Percentiles rank a stretch among this genome's conserved stretches.
Conservation (phyloP, 371 early-diverging fungal genomes). For the Mycotypha africana region DNA sequence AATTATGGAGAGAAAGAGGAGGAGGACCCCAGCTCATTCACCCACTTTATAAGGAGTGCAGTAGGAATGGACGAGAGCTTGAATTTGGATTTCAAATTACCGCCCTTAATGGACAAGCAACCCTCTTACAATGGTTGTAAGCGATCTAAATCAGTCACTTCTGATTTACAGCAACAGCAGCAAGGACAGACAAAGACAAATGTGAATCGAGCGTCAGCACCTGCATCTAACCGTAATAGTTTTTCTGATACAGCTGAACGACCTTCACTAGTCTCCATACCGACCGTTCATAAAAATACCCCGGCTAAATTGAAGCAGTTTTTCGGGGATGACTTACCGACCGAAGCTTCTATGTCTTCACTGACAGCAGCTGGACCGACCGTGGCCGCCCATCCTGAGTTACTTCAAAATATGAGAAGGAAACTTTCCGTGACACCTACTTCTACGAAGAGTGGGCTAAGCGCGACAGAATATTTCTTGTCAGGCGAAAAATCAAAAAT, state of each 20-base stretch:
- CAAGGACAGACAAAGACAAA: neutral
- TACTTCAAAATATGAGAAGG: neutral
- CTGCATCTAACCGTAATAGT: neutral
- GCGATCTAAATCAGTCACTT: no score
- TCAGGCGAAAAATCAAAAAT: constrained; percentile 3
- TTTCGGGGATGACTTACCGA: constrained; percentile 57
- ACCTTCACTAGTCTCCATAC: no score
- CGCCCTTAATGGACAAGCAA: neutral
- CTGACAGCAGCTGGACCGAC: constrained; percentile 3
- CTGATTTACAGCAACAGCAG: neutral
- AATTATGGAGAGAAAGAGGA: neutral
- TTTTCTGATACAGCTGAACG: no score
- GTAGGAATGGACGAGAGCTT: constrained; percentile 8
- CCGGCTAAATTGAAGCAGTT: constrained; percentile 52
- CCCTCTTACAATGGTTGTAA: neutral
- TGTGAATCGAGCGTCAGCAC: constrained; percentile 12
- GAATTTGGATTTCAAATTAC: neutral
- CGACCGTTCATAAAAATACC: neutral
- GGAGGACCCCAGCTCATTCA: no score
- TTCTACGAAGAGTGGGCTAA: neutral
- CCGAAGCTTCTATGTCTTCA: neutral
- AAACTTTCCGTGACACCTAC: neutral
- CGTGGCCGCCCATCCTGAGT: neutral
- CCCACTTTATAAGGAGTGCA: no score
- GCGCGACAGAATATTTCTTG: no score